Evolutionary conservation across 345 rosid species (phyloP).

Genomic region (Populus tremula): DNA sequence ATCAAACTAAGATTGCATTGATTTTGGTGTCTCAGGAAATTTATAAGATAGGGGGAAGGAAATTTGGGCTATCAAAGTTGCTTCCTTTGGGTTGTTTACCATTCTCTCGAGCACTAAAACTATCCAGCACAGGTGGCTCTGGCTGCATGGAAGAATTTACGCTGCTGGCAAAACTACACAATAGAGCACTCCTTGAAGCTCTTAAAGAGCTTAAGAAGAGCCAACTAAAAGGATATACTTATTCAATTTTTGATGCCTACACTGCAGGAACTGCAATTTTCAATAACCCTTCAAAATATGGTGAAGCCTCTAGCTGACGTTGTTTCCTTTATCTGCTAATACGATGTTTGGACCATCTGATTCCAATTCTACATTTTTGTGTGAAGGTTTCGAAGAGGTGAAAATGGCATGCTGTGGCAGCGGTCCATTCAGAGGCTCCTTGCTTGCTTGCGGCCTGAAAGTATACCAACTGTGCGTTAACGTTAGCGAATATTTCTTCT

Average conservation of each 20-base stretch:
- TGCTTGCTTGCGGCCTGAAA: too few species aligned
- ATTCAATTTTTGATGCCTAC: constrained; percentile 1
- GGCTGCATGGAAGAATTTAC: constrained; percentile 12
- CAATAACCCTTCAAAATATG: constrained; percentile 19
- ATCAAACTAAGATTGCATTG: too few species aligned
- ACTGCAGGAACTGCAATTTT: neutral
- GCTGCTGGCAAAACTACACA: constrained; percentile 22
- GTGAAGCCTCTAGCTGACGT: neutral
- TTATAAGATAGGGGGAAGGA: too few species aligned
- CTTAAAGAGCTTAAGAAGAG: constrained; percentile 7
- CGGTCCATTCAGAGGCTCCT: too few species aligned
- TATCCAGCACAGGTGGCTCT: constrained; percentile 19
- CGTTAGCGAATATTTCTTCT: constrained; percentile 35
- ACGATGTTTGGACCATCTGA: neutral
- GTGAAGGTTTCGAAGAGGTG: constrained; percentile 6
- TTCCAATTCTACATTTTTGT: neutral
- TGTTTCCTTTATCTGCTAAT: neutral
- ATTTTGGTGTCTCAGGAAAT: too few species aligned
- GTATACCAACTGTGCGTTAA: constrained; percentile 19
- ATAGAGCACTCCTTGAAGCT: constrained; percentile 19
- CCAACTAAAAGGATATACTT: constrained; percentile 28
- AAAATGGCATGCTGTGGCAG: neutral
- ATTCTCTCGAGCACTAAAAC: neutral
- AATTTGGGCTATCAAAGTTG: too few species aligned
- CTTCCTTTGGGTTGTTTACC: too few species aligned